phyloP scores from a whole-genome alignment of 2,329 filamentous ascomycete genomes.

The Periconia macrospinosa region DNA sequence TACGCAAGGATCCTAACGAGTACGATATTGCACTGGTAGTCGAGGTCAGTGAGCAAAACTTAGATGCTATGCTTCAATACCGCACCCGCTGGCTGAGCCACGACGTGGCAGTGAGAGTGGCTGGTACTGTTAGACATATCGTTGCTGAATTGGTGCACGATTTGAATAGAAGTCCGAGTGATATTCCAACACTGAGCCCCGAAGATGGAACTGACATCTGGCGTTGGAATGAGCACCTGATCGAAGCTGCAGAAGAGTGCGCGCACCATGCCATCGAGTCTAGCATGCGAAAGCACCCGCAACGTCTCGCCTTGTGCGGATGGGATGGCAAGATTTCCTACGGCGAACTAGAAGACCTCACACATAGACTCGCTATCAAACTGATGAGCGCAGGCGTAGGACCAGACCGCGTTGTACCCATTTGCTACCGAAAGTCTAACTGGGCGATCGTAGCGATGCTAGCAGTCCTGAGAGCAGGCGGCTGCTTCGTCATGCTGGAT shows the following conservation, averaged over 20 bases:
- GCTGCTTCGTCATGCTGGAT: neutral
- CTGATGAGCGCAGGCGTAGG: neutral
- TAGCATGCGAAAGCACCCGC: constrained; percentile 40
- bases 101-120: neutral
- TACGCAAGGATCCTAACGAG: constrained; percentile 35
- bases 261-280: neutral
- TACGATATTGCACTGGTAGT: constrained; percentile 33
- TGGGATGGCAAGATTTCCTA: neutral
- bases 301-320: constrained; percentile 6
- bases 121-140: neutral
- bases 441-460: neutral
- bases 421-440: neutral
- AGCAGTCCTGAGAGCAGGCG: neutral
- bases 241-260: neutral
- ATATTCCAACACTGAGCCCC: neutral
- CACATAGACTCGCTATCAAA: neutral
- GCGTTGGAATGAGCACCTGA: neutral
- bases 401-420: neutral
- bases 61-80: neutral
- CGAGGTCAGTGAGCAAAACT: neutral
- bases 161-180: neutral
- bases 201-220: neutral
- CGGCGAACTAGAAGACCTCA: neutral
- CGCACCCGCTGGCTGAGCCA: neutral
- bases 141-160: neutral